These are phyloP conservation scores for Neodidymelliopsis sp. DNA, from an alignment of 2,329 filamentous ascomycete species.

Conservation along the genomic window DNA sequence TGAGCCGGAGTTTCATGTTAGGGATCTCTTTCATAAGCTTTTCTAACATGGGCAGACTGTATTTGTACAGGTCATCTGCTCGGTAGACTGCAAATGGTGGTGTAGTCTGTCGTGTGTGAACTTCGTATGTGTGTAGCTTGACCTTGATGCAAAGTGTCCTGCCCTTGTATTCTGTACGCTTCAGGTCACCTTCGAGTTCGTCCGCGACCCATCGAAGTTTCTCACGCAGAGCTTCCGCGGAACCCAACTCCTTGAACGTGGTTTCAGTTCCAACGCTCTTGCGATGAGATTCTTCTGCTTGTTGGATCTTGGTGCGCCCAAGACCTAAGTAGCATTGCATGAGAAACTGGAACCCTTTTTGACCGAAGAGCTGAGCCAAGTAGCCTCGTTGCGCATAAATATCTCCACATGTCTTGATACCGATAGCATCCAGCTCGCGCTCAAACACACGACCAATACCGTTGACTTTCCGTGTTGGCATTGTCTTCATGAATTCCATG, in stretches of 20 bases:
- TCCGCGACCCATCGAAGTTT: conserved; percentile 84
- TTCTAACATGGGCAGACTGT: conserved; percentile 79
- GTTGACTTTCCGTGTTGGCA: conserved; percentile 91
- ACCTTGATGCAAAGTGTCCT: conserved; percentile 91
- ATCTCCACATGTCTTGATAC: conserved; percentile 87
- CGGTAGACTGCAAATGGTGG: conserved; percentile 74
- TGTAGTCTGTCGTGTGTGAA: conserved; percentile 81
- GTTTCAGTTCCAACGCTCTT: conserved; percentile 95
- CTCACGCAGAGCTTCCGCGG: conserved; percentile 71
- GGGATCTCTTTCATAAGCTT: conserved; percentile 87
- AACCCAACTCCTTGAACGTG: conserved; percentile 83
- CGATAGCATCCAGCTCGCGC: conserved; percentile 85
- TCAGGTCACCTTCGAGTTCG: conserved; percentile 86
- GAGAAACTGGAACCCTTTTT: conserved; percentile 89
- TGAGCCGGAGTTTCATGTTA: conserved; percentile 78
- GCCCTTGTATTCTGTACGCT: conserved; percentile 81
- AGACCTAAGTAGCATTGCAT: conserved; percentile 85
- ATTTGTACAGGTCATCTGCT: conserved; percentile 84
- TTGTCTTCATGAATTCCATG: conserved; percentile 82
- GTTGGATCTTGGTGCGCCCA: conserved; percentile 83
- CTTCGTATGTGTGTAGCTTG: conserved; percentile 93
- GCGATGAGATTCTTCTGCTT: conserved; percentile 86
- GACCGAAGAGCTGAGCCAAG: conserved; percentile 81
- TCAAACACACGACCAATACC: conserved; percentile 95
- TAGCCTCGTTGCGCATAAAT: conserved; percentile 79